These are phyloP conservation scores for Fusarium staphyleae DNA, from an alignment of 2,329 filamentous ascomycete species.

Conservation along the genomic window DNA sequence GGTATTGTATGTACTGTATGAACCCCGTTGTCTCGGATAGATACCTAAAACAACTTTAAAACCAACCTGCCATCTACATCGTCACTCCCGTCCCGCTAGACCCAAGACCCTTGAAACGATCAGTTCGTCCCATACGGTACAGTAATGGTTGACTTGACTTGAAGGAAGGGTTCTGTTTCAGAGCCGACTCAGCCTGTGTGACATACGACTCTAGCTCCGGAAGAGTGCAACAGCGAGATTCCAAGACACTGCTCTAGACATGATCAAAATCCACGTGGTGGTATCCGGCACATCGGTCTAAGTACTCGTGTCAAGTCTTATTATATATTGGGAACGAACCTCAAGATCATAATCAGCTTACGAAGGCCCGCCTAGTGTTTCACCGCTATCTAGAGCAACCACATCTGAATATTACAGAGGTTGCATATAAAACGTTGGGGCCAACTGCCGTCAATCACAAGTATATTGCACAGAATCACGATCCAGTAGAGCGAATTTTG, in stretches of 20 bases:
- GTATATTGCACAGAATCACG: neutral
- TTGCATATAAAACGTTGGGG: too few species aligned
- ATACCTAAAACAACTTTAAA: slow-evolving; percentile 25
- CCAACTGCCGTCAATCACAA: neutral
- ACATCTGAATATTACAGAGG: too few species aligned
- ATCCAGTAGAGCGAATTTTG: neutral
- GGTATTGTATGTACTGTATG: neutral
- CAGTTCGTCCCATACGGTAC: neutral
- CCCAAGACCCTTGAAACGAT: neutral
- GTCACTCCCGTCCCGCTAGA: neutral
- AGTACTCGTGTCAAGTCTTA: neutral
- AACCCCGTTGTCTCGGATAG: slow-evolving; percentile 24
- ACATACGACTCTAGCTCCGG: slow-evolving; percentile 10
- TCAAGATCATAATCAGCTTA: too few species aligned
- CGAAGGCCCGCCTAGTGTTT: too few species aligned
- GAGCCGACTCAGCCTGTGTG: slow-evolving; percentile 22
- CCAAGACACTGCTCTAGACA: slow-evolving; percentile 1
- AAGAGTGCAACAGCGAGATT: neutral
- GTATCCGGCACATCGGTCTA: neutral
- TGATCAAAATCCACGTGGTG: neutral
- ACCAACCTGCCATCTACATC: slow-evolving; percentile 6
- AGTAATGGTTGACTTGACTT: too few species aligned
- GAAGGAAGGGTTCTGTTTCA: too few species aligned
- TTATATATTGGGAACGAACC: too few species aligned
- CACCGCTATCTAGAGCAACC: too few species aligned